Conservation (phyloP, 1,284 basidiomycete species). For the Trichosporon sp. region DNA sequence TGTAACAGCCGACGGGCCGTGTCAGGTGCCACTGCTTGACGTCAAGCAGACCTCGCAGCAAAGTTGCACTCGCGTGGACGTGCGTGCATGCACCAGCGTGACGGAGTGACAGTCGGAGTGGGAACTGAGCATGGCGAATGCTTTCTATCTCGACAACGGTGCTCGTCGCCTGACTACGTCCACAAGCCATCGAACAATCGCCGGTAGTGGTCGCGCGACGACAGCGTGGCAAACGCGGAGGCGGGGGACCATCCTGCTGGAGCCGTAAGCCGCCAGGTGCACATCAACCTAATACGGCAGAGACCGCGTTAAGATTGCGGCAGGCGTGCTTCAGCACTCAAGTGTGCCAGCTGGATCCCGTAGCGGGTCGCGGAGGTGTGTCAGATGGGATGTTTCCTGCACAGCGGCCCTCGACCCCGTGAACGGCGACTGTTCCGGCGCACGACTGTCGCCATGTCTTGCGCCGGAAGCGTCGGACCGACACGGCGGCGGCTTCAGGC, state of each 20-base stretch:
- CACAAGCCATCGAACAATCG: neutral
- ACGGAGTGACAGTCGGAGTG: neutral
- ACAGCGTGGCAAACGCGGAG: neutral
- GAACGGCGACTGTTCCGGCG: too few relatives aligned
- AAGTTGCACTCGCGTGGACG: neutral
- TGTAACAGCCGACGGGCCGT: neutral
- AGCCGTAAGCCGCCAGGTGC: neutral
- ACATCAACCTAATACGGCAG: neutral
- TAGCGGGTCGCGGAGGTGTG: neutral
- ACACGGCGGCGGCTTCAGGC: neutral
- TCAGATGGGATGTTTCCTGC: neutral
- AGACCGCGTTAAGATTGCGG: conserved; percentile 5
- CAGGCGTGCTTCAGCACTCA: neutral
- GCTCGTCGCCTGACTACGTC: neutral
- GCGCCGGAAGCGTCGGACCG: too few relatives aligned
- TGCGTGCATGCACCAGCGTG: neutral
- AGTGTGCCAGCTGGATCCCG: neutral
- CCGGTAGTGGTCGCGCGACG: neutral
- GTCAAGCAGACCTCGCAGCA: neutral
- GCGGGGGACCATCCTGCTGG: neutral
- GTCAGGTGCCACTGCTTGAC: neutral
- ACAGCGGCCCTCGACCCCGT: neutral
- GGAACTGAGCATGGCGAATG: conserved; percentile 5
- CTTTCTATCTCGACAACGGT: neutral
- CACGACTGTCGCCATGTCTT: too few relatives aligned